phyloP scores from a whole-genome alignment of 305 asterid species.

The Fraxinus latifolia region DNA sequence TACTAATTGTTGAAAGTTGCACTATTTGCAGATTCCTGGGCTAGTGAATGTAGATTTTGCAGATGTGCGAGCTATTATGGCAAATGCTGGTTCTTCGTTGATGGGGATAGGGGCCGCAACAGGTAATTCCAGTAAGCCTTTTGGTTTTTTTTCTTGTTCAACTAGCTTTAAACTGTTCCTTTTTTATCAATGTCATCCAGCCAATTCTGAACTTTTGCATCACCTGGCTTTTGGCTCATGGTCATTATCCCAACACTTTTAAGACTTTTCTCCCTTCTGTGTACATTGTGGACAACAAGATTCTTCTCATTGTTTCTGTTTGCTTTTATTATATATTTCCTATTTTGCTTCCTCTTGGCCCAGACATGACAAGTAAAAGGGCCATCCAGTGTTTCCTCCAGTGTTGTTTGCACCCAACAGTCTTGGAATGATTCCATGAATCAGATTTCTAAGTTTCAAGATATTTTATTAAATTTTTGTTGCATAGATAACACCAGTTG shows the following conservation, averaged over 20 bases:
- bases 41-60: constrained; percentile 98
- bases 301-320: background rate
- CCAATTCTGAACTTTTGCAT: background rate
- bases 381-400: background rate
- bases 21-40: constrained; percentile 73
- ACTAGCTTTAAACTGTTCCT: background rate
- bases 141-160: background rate
- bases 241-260: background rate
- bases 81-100: constrained; percentile 91
- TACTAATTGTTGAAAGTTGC: constrained; percentile 14
- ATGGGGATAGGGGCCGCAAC: constrained; percentile 99
- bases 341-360: background rate
- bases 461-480: background rate
- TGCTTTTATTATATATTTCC: background rate
- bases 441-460: background rate
- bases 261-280: background rate
- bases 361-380: background rate
- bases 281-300: background rate
- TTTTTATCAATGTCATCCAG: background rate
- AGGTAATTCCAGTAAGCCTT: constrained; percentile 40
- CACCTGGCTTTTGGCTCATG: background rate
- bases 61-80: constrained; percentile 97
- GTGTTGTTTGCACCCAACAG: background rate
- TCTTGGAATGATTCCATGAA: background rate
- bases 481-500: background rate